Conservation (phyloP, 2,329 filamentous ascomycete genomes). For the Sarocladium brachiariae region DNA sequence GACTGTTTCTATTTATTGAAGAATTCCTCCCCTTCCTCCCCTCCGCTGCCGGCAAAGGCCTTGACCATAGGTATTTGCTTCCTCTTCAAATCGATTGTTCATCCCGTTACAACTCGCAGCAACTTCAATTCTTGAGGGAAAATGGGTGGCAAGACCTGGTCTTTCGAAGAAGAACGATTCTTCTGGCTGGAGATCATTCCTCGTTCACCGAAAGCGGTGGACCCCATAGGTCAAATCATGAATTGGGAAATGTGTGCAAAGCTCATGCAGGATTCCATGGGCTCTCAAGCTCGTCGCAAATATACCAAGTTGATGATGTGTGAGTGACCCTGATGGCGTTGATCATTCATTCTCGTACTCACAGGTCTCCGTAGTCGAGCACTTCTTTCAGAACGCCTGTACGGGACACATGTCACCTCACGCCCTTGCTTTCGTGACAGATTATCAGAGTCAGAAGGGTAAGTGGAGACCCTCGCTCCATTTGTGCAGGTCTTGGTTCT, state of each 20-base stretch:
- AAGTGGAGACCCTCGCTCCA: constrained; percentile 5
- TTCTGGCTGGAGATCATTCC: constrained; percentile 40
- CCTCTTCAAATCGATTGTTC: not conserved
- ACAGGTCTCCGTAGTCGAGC: constrained; percentile 31
- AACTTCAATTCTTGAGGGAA: constrained; percentile 11
- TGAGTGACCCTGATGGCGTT: constrained; percentile 25
- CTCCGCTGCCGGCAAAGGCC: not conserved
- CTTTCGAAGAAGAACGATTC: constrained; percentile 36
- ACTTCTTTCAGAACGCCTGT: constrained; percentile 38
- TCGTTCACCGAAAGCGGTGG: constrained; percentile 27
- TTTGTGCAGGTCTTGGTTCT: too few relatives aligned
- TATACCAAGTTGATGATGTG: constrained; percentile 35
- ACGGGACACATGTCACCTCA: constrained; percentile 29
- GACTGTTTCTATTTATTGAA: not conserved
- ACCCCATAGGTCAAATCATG: constrained; percentile 13
- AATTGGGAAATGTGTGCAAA: constrained; percentile 32
- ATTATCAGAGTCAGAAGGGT: constrained; percentile 24
- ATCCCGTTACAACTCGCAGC: not conserved
- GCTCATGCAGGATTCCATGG: constrained; percentile 32
- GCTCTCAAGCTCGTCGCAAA: constrained; percentile 25
- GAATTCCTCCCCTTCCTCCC: not conserved
- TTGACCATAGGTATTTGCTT: not conserved
- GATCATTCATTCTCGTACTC: constrained; percentile 10
- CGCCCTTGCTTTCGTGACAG: constrained; percentile 25
- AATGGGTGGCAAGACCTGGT: constrained; percentile 48